Evolutionary conservation across 441 rosid species (phyloP).

Genomic region (Melastoma candidum): DNA sequence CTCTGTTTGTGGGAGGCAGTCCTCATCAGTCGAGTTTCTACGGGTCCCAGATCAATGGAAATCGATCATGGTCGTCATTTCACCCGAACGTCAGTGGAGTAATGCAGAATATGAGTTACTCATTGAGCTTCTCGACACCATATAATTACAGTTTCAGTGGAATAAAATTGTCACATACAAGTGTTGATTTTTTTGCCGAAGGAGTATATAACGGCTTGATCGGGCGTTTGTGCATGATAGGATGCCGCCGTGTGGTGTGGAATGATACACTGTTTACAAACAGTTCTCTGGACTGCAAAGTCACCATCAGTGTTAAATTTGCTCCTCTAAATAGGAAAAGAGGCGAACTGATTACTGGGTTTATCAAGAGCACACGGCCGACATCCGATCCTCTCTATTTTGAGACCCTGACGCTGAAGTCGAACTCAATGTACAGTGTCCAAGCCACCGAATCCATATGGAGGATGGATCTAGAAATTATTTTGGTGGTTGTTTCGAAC

Average conservation of each 20-base stretch:
- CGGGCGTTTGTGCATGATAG: conserved; percentile 86
- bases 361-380: conserved; percentile 48
- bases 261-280: conserved; percentile 14
- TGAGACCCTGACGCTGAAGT: conserved; percentile 41
- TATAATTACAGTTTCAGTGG: conserved; percentile 20
- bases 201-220: conserved; percentile 54
- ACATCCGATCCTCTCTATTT: conserved; percentile 62
- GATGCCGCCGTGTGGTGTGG: conserved; percentile 38
- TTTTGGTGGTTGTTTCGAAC: conserved; percentile 62
- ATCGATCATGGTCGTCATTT: conserved; percentile 14
- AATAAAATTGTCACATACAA: conserved; percentile 17
- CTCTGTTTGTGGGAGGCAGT: conserved; percentile 57
- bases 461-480: conserved; percentile 89
- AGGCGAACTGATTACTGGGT: conserved; percentile 45
- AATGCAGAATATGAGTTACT: conserved; percentile 59
- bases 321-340: conserved; percentile 42
- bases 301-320: conserved; percentile 44
- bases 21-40: conserved; percentile 16
- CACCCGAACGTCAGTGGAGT: conserved; percentile 22
- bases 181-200: conserved; percentile 57
- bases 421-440: conserved; percentile 43
- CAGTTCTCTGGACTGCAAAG: conserved; percentile 46
- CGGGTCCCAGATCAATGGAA: background rate
- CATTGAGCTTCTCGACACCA: conserved; percentile 24
- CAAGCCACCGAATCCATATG: conserved; percentile 73